Evolutionary conservation across 2,329 filamentous ascomycete species (phyloP).

Genomic region (Mycosphaerella sp.): DNA sequence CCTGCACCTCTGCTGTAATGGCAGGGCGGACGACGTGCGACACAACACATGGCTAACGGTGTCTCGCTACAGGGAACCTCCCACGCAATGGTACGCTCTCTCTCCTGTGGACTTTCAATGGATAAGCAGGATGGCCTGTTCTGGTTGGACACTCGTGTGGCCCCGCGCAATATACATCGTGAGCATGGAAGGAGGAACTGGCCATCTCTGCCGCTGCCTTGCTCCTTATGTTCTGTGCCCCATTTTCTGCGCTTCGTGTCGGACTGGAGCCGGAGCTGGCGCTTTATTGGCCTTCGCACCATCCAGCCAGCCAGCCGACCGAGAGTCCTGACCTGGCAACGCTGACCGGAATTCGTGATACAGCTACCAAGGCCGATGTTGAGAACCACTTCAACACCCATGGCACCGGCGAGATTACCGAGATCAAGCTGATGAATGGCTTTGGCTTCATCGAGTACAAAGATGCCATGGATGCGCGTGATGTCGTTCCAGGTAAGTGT

Average conservation of each 20-base stretch:
- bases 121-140: constrained; percentile 22
- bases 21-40: constrained; percentile 7
- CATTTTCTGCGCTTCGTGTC: constrained; percentile 14
- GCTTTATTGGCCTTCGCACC: constrained; percentile 14
- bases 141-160: constrained; percentile 17
- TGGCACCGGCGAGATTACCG: constrained; percentile 94
- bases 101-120: constrained; percentile 27
- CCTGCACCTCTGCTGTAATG: background rate
- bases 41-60: constrained; percentile 2
- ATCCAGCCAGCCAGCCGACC: constrained; percentile 9
- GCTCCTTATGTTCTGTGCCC: constrained; percentile 4
- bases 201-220: constrained; percentile 16
- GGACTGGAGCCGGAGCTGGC: constrained; percentile 29
- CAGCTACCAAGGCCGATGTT: constrained; percentile 95
- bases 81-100: constrained; percentile 77
- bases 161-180: constrained; percentile 17
- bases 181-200: constrained; percentile 18
- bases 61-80: constrained; percentile 62
- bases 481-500: constrained; percentile 88
- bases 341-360: constrained; percentile 44
- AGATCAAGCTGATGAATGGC: constrained; percentile 99
- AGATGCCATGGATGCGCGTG: constrained; percentile 94
- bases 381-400: constrained; percentile 92
- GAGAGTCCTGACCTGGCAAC: constrained; percentile 27
- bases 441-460: constrained; percentile 99